A percentile compares a stretch with the other conserved stretches of the same genome.
Conservation (phyloP, 768 basidiomycete genomes). For the Tylopilus plumbeoviolaceoides region DNA sequence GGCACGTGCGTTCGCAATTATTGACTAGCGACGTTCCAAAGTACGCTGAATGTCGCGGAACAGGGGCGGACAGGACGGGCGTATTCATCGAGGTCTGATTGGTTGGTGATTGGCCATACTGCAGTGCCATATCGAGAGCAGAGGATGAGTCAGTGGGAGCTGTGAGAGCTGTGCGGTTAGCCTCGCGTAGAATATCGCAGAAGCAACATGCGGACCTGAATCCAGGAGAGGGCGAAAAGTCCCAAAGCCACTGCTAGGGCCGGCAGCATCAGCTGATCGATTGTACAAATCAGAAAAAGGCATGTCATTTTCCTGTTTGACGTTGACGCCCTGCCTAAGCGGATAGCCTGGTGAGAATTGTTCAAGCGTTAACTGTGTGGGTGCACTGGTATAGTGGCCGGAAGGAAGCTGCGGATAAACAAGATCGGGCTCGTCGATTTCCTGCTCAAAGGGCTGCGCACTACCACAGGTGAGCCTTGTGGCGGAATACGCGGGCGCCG, state of each 20-base stretch:
- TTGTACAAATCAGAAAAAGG: conserved; percentile 25
- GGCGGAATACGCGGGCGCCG: conserved; percentile 9
- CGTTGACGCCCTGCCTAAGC: conserved; percentile 17
- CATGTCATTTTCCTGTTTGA: conserved; percentile 30
- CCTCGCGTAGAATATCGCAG: not conserved
- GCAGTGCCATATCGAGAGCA: conserved; percentile 24
- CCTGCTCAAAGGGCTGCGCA: conserved; percentile 21
- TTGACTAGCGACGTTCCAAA: conserved; percentile 28
- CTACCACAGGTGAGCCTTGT: conserved; percentile 11
- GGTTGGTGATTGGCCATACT: conserved; percentile 18
- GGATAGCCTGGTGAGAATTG: conserved; percentile 22
- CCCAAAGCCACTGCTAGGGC: conserved; percentile 21
- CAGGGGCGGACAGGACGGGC: conserved; percentile 29
- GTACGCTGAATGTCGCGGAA: conserved; percentile 32
- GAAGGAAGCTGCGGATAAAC: conserved; percentile 22
- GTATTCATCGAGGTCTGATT: conserved; percentile 20
- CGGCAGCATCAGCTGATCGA: conserved; percentile 21
- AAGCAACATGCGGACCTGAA: conserved; percentile 24
- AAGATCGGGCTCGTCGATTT: conserved; percentile 27
- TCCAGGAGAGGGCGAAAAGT: conserved; percentile 22
- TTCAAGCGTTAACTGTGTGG: conserved; percentile 17
- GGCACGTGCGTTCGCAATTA: conserved; percentile 35
- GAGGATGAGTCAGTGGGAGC: conserved; percentile 19
- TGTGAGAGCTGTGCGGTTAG: conserved; percentile 8
- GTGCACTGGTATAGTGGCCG: conserved; percentile 21